Evolutionary conservation across 2,329 filamentous ascomycete genomes (phyloP).

Genomic region (Volutella citrinella): DNA sequence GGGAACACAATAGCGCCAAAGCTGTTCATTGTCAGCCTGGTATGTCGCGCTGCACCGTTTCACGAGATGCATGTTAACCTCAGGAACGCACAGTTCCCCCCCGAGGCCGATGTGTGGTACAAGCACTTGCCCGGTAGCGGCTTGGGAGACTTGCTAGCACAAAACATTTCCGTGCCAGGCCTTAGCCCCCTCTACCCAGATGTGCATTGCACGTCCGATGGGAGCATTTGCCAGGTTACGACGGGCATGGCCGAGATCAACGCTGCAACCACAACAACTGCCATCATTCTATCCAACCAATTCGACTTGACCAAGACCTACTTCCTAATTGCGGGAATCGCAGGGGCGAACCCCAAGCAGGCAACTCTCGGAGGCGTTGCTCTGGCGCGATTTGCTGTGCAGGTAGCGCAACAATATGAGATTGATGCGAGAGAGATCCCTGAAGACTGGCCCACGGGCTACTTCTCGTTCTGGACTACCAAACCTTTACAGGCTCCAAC

Average conservation of each 20-base stretch:
- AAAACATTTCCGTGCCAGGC: slow-evolving; percentile 7
- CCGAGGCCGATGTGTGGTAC: slow-evolving; percentile 8
- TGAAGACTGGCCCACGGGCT: slow-evolving; percentile 8
- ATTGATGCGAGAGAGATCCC: slow-evolving; percentile 13
- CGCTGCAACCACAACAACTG: slow-evolving; percentile 11
- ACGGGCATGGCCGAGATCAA: slow-evolving; percentile 15
- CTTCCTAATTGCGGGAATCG: slow-evolving; percentile 15
- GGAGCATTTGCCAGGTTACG: slow-evolving; percentile 10
- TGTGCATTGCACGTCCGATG: slow-evolving; percentile 9
- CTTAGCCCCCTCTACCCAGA: slow-evolving; percentile 8
- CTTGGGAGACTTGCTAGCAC: slow-evolving; percentile 8
- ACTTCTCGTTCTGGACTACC: slow-evolving; percentile 12
- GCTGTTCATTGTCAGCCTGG: slow-evolving; percentile 8
- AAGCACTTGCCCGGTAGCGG: slow-evolving; percentile 7
- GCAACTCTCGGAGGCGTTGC: slow-evolving; percentile 13
- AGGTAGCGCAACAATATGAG: slow-evolving; percentile 14
- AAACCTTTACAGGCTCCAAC: slow-evolving; percentile 9
- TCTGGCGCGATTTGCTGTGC: slow-evolving; percentile 12
- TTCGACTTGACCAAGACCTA: slow-evolving; percentile 14
- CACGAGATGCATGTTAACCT: neutral
- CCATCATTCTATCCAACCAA: slow-evolving; percentile 4
- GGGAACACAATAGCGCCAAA: slow-evolving; percentile 5
- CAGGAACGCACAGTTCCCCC: slow-evolving; percentile 1
- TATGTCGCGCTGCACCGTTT: slow-evolving; percentile 1
- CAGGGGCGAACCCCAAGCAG: slow-evolving; percentile 12